phyloP scores from a whole-genome alignment of 1,139 yeast species.

The Hansenula sp. region DNA sequence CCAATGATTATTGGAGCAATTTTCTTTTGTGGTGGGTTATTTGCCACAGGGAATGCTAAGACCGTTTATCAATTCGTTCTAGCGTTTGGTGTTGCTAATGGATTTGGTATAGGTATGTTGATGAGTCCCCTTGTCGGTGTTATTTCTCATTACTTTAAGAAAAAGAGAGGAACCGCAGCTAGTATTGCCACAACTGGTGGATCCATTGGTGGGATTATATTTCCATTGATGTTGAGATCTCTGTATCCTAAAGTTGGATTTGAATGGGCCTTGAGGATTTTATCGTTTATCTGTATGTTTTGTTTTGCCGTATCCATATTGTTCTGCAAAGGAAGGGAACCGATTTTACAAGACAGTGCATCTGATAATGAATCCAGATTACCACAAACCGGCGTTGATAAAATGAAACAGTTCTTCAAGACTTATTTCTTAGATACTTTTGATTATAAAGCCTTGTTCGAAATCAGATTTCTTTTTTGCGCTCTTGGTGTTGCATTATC shows the following conservation, averaged over 20 bases:
- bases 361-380: background rate
- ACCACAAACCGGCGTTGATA: conserved; percentile 1
- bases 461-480: conserved; percentile 21
- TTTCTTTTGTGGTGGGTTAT: conserved; percentile 45
- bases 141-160: conserved; percentile 60
- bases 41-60: conserved; percentile 52
- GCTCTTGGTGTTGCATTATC: conserved; percentile 23
- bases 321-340: conserved; percentile 17
- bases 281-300: conserved; percentile 39
- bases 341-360: conserved; percentile 4
- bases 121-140: conserved; percentile 48
- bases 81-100: conserved; percentile 53
- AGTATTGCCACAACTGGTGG: conserved; percentile 69
- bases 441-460: conserved; percentile 23
- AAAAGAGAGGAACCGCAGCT: conserved; percentile 56
- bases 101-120: conserved; percentile 54
- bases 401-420: conserved; percentile 6
- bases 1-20: conserved; percentile 31
- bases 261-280: conserved; percentile 54
- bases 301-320: conserved; percentile 28
- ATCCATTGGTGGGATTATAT: conserved; percentile 60
- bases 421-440: conserved; percentile 14
- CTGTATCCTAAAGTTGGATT: conserved; percentile 50
- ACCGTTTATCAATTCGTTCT: conserved; percentile 54
- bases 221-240: conserved; percentile 55